Evolutionary conservation across 2,329 filamentous ascomycete species (phyloP), one percentile per base, ranked within the genome.

Genomic region (Ilyonectria destructans): DNA sequence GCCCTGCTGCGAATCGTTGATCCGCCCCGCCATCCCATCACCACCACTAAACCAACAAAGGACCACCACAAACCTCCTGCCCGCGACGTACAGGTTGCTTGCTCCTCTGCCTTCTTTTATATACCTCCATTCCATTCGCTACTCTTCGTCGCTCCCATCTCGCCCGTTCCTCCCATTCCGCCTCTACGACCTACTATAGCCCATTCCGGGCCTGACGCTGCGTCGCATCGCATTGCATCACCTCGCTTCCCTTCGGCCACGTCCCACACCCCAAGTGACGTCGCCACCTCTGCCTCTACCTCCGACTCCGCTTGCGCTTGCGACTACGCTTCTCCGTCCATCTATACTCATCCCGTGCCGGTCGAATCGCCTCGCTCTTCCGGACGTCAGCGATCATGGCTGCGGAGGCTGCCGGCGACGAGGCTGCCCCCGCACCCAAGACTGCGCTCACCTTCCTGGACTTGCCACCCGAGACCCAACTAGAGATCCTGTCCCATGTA

Each of bases 401-500:
- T 67, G 77, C 78, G 69, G 74, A 76, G 73, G 72, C 75, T 74
- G 75, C 72, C 70, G 74, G 75, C 74, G 72, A 76, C 74, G 74
- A 77, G 76, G 72, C 75, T 69, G 57, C 62, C 60, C 58, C 67
- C 60, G 69, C 68, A 51, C 60, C 69, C 62, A 74, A 65, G 43
- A 65, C 67, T 46, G 52, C 45, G 15, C 74, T 80, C 57, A 74
- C 72, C 21, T 82, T 88, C 68, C 76, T 85, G 55, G 79, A 81
- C 68, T 76, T 88, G 33, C 85, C 86, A 8, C 71, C 78, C 17
- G 87, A 88, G 75, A 84, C 85, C 0, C 84, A 87, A 69, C 81
- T 81, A 61, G 84, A 86, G 26, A 86, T 88, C 58, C 73, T 87
- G 71, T 79, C 78, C 48, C 82, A 87, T 77, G 84, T 87, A 76